phyloP scores from a whole-genome alignment of 192 early-diverging fungal genomes.

The Entomortierella chlamydospora region DNA sequence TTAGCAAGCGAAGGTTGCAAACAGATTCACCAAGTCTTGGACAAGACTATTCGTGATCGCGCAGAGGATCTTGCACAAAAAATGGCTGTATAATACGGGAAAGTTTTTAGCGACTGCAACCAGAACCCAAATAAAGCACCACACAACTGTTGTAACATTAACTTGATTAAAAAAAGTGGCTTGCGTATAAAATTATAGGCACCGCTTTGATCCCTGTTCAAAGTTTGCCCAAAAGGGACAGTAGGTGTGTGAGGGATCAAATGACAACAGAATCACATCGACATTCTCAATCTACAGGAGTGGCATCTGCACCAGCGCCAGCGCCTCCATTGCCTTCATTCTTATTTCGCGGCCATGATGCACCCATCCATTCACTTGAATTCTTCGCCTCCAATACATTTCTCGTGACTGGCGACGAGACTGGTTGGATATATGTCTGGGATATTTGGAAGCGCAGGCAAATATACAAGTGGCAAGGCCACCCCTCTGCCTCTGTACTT shows the following conservation, averaged over 20 bases:
- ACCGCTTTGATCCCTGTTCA: too few relatives aligned
- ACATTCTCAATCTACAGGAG: neutral
- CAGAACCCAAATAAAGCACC: too few relatives aligned
- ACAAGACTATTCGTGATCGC: slow-evolving; percentile 68
- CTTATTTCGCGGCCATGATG: slow-evolving; percentile 56
- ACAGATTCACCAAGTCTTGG: slow-evolving; percentile 70
- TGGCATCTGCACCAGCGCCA: neutral
- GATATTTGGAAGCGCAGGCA: slow-evolving; percentile 52
- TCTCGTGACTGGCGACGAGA: slow-evolving; percentile 48
- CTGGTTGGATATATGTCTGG: slow-evolving; percentile 44
- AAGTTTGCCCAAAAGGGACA: too few relatives aligned
- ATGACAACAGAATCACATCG: slow-evolving; percentile 3
- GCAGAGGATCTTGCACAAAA: slow-evolving; percentile 60
- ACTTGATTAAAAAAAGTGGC: too few relatives aligned
- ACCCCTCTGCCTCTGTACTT: slow-evolving; percentile 26
- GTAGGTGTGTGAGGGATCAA: neutral
- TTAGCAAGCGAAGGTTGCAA: slow-evolving; percentile 80
- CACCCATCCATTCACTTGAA: slow-evolving; percentile 46
- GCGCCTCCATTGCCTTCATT: slow-evolving; percentile 47
- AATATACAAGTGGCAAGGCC: slow-evolving; percentile 40
- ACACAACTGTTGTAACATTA: too few relatives aligned
- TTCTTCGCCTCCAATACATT: slow-evolving; percentile 52
- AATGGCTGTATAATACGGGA: slow-evolving; percentile 29
- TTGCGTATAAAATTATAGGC: too few relatives aligned
- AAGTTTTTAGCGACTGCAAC: too few relatives aligned